A percentile compares a stretch with the other conserved stretches of the same genome.
These are phyloP conservation scores for Yarrowia sp. DNA, from an alignment of 805 yeast species.

Conservation along the genomic window DNA sequence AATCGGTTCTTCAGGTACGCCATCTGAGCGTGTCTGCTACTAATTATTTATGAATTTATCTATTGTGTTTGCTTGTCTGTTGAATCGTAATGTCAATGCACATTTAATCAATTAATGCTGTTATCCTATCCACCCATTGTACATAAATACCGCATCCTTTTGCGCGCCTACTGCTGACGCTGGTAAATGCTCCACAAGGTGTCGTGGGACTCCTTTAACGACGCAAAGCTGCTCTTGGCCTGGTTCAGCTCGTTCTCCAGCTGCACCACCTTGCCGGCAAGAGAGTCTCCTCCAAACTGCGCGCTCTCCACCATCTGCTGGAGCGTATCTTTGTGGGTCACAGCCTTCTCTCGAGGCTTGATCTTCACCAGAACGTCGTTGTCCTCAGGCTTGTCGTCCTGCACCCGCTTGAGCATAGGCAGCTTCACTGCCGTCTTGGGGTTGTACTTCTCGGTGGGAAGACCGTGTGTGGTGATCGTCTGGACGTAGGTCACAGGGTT, in stretches of 20 bases:
- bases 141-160: too few relatives aligned
- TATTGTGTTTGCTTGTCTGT: too few relatives aligned
- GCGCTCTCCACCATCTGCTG: slow-evolving; percentile 5
- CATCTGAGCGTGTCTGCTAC: neutral
- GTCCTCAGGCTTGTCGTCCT: slow-evolving; percentile 14
- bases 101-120: neutral
- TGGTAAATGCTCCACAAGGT: slow-evolving; percentile 16
- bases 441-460: slow-evolving; percentile 20
- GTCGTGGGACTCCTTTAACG: slow-evolving; percentile 6
- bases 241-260: slow-evolving; percentile 6
- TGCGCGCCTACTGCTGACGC: slow-evolving; percentile 2
- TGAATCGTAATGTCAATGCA: neutral
- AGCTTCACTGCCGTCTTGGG: slow-evolving; percentile 25
- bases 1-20: neutral
- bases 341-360: neutral
- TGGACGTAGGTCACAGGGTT: slow-evolving; percentile 31
- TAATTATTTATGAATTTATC: too few relatives aligned
- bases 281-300: slow-evolving; percentile 23
- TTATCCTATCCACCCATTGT: neutral
- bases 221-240: slow-evolving; percentile 12
- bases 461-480: slow-evolving; percentile 7
- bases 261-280: slow-evolving; percentile 17
- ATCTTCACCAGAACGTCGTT: neutral
- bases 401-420: slow-evolving; percentile 22
- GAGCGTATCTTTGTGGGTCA: neutral